Conservation (phyloP, 805 yeast species). For the Kurtzmaniella fragi region DNA sequence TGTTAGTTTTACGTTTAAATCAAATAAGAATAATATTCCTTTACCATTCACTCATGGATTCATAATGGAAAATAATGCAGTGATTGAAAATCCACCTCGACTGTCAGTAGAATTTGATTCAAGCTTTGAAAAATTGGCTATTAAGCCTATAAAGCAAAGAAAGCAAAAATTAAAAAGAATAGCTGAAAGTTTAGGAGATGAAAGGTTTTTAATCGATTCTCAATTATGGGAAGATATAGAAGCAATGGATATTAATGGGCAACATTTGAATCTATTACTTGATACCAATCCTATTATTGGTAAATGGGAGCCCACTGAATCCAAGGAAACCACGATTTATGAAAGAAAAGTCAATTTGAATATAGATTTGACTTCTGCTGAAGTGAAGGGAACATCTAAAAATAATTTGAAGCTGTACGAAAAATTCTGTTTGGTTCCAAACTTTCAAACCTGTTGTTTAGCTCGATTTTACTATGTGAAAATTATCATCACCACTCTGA, state of each 20-base stretch:
- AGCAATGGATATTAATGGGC: too few species aligned
- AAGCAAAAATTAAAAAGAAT: too few species aligned
- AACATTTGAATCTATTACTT: not conserved
- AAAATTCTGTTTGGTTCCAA: slow-evolving; percentile 28
- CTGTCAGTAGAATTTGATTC: too few species aligned
- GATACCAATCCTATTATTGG: not conserved
- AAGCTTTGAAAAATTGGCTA: too few species aligned
- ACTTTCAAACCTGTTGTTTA: slow-evolving; percentile 32
- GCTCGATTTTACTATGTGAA: slow-evolving; percentile 28
- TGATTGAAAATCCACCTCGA: too few species aligned
- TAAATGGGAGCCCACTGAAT: not conserved
- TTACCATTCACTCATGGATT: slow-evolving; percentile 1
- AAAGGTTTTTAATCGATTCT: too few species aligned
- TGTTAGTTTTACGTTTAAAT: slow-evolving; percentile 16
- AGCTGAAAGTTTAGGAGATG: too few species aligned
- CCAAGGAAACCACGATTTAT: slow-evolving; percentile 5
- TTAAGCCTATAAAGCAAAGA: too few species aligned
- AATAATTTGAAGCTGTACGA: slow-evolving; percentile 13
- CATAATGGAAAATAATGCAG: too few species aligned
- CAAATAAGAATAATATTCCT: slow-evolving; percentile 13
- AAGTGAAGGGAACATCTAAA: slow-evolving; percentile 10
- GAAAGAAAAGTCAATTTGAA: slow-evolving; percentile 10
- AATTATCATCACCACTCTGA: slow-evolving; percentile 14
- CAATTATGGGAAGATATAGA: too few species aligned
- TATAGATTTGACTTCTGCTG: slow-evolving; percentile 12